Percentiles rank a stretch among this genome's conserved stretches.
These are phyloP conservation scores for Haplosporangium gracile DNA, from an alignment of 192 early-diverging fungal species.

Conservation along the genomic window DNA sequence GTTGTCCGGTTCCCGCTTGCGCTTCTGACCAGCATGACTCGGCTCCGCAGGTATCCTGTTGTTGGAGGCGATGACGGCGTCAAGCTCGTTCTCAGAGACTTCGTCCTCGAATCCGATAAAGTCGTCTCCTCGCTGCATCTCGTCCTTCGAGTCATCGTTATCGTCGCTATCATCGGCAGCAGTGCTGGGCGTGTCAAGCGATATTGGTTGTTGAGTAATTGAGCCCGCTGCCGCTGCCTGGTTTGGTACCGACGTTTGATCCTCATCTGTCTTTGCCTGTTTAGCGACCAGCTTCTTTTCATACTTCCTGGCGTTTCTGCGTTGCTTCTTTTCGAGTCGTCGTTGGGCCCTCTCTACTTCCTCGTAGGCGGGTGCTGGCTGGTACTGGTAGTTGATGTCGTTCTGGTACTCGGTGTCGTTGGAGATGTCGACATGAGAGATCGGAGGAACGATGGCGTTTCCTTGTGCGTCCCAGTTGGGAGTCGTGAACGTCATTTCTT, in stretches of 20 bases:
- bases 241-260: neutral
- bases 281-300: neutral
- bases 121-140: conserved; percentile 24
- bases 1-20: conserved; percentile 14
- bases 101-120: conserved; percentile 39
- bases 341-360: neutral
- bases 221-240: neutral
- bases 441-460: neutral
- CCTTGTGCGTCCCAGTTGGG: neutral
- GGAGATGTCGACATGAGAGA: conserved; percentile 22
- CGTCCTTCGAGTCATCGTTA: conserved; percentile 4
- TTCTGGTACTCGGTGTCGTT: conserved; percentile 30
- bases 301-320: neutral
- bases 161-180: neutral
- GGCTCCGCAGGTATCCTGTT: neutral
- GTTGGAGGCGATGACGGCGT: neutral
- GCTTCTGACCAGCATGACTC: conserved; percentile 9
- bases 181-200: neutral
- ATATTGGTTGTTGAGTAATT: neutral
- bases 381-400: conserved; percentile 30
- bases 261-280: neutral
- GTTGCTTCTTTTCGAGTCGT: neutral
- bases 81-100: conserved; percentile 3
- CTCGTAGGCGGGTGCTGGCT: conserved; percentile 3
- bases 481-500: neutral